Evolutionary conservation across 1,139 yeast species (phyloP), one percentile per base, ranked within the genome.

Genomic region (Taphrina wiesneri): DNA sequence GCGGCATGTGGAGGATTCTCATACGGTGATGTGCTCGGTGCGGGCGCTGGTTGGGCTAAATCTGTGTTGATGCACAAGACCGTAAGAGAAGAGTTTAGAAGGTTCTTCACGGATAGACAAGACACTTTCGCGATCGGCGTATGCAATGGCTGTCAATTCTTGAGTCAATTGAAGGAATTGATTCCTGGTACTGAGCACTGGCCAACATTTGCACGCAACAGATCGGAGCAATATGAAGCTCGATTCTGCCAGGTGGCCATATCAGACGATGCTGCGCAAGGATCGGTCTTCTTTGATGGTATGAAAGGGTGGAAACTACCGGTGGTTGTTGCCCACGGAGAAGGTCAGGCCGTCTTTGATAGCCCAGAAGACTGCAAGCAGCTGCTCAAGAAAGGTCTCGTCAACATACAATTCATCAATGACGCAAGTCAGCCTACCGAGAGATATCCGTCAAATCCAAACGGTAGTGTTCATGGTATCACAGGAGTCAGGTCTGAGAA

Each of bases 1-100:
- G 99, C 98, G 65, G 99, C 99, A 3, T 95, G 99, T 79, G 99
- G 99, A 78, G 99, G 99, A 32, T 95, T 95, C 82, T 91, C 98
- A 1, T 95, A 92, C 75, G 99, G 99, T 82, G 99, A 95, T 78
- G 99, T 95, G 57, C 81, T 95, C 69, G 99, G 99, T 71, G 99
- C 99, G 34, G 99, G 97, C 76, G 90, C 95, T 63, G 99, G 99
- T 68, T 95, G 99, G 99, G 99, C 99, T 69, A 92, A 91, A 75
- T 90, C 97, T 21, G 96, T 93, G n/a, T 79, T 95, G 71, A 91
- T 86, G 82, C 88, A 93, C 75, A 90, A 86, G 43, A 81, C 80
- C 66, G 88, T 95, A 56, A 86, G 95, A 75, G 75, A 82, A 45
- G 92, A 90, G 78, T 95, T 95, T 77, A 78, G 81, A 72, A 82